A percentile compares a stretch with the other conserved stretches of the same genome.
Evolutionary conservation across 2,329 filamentous ascomycete species (phyloP).

Genomic region (Juglanconis oblonga): DNA sequence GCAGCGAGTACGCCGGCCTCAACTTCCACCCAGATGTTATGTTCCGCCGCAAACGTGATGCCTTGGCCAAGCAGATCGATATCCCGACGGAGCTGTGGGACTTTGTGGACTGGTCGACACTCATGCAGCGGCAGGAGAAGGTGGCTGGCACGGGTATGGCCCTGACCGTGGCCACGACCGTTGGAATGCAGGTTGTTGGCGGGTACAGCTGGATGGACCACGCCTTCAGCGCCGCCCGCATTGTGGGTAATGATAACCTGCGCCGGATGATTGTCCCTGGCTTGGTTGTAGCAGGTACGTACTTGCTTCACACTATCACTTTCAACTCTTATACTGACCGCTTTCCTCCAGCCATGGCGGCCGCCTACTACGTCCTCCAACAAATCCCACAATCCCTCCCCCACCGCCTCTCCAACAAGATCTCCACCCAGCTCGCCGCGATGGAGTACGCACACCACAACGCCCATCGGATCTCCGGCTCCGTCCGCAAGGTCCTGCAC

Average conservation of each 20-base stretch:
- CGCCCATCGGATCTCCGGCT: conserved; percentile 75
- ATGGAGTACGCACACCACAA: conserved; percentile 94
- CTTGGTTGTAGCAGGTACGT: conserved; percentile 74
- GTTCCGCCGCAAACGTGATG: conserved; percentile 83
- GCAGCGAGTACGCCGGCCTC: conserved; percentile 80
- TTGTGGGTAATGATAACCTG: conserved; percentile 78
- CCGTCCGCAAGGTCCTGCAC: conserved; percentile 85
- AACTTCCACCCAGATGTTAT: conserved; percentile 90
- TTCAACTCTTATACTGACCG: conserved; percentile 29
- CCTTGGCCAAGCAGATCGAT: conserved; percentile 78
- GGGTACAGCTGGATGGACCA: conserved; percentile 89
- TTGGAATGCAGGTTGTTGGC: conserved; percentile 78
- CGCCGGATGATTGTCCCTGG: conserved; percentile 79
- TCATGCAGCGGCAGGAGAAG: conserved; percentile 92
- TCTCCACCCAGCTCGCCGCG: conserved; percentile 72
- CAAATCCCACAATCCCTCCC: conserved; percentile 89
- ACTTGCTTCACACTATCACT: conserved; percentile 5
- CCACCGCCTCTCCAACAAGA: conserved; percentile 78
- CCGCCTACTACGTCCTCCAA: conserved; percentile 75
- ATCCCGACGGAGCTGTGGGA: conserved; percentile 86
- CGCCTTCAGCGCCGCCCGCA: conserved; percentile 72
- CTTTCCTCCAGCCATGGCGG: conserved; percentile 59
- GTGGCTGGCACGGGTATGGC: conserved; percentile 92
- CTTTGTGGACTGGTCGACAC: conserved; percentile 82
- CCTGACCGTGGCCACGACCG: conserved; percentile 81